Conservation (phyloP, 805 yeast genomes). For the Nakazawaea siamensis region DNA sequence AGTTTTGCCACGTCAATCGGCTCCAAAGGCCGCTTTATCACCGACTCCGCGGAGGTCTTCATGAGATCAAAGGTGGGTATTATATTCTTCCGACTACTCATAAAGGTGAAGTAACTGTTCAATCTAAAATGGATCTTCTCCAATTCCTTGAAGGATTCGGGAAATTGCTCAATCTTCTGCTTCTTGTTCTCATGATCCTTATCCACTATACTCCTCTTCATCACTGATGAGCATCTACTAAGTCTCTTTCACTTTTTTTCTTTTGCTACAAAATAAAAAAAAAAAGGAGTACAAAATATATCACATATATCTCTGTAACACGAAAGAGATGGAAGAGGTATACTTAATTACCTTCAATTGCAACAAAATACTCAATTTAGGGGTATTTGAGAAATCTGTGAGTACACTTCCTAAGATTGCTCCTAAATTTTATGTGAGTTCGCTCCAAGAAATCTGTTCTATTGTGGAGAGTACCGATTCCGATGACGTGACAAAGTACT, state of each 20-base stretch:
- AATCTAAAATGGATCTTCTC: constrained; percentile 41
- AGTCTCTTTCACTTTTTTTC: too few relatives aligned
- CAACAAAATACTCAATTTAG: constrained; percentile 6
- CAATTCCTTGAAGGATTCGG: constrained; percentile 28
- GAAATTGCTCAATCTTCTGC: constrained; percentile 10
- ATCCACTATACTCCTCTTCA: too few relatives aligned
- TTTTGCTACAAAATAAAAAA: too few relatives aligned
- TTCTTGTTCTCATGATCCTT: constrained; percentile 3
- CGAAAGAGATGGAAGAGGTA: too few relatives aligned
- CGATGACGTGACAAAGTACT: constrained; percentile 24
- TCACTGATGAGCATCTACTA: too few relatives aligned
- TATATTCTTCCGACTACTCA: constrained; percentile 52
- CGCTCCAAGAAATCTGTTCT: constrained; percentile 57
- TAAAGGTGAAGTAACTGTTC: constrained; percentile 55
- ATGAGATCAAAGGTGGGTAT: constrained; percentile 48
- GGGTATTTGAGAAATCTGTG: neutral
- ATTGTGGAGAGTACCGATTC: constrained; percentile 45
- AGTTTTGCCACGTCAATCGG: constrained; percentile 57
- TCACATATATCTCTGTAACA: too few relatives aligned
- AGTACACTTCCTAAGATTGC: constrained; percentile 12
- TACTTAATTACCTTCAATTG: constrained; percentile 10
- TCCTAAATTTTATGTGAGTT: constrained; percentile 48
- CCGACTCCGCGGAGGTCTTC: constrained; percentile 42
- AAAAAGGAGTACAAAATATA: too few relatives aligned
- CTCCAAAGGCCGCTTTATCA: constrained; percentile 34